Evolutionary conservation across 306 rosid genomes (phyloP), one percentile per base, ranked within the genome.

Genomic region (Acacia confusa): DNA sequence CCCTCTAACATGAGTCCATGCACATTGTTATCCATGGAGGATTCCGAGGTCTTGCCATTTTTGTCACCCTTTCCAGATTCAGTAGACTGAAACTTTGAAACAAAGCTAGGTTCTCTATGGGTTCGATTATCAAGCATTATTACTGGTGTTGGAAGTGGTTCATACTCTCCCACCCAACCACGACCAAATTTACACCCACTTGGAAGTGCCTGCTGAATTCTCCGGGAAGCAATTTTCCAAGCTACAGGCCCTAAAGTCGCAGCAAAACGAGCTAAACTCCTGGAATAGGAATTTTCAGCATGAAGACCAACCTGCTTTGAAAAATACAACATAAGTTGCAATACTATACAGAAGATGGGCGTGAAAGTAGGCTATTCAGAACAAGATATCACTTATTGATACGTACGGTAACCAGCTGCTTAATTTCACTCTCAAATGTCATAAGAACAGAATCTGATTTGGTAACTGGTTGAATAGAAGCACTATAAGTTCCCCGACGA

Each of bases 151-250:
- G 97, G 98, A 82, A 92, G 97, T 4, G 99, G 99, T 86, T 96
- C 99, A 32, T 92, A 96, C 70, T 96, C 99, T 82, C 96, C 99
- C 50, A 96, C 99, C 99, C 98, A 96, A 82, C 99, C 99, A 36
- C 94, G 92, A 27, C 98, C 98, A 77, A 86, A 96, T 87, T 93
- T 93, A 84, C 89, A 93, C 47, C 92, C 98, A 57, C 90, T 79
- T 78, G 99, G 97, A 40, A 96, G 82, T 78, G 92, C 97, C 78
- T 93, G 97, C 84, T 91, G 92, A 83, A 96, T 91, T 85, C 90
- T 93, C 84, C 89, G 89, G 72, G 99, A 96, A 38, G 99, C 99
- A 79, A 91, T 86, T 92, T 77, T 88, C 99, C 99, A 96, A 61
- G 97, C 98, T 58, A 90, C 81, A 43, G 97, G 97, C 78, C 99